Conservation (phyloP, 208 protist species). For the Leishmania mexicana region DNA sequence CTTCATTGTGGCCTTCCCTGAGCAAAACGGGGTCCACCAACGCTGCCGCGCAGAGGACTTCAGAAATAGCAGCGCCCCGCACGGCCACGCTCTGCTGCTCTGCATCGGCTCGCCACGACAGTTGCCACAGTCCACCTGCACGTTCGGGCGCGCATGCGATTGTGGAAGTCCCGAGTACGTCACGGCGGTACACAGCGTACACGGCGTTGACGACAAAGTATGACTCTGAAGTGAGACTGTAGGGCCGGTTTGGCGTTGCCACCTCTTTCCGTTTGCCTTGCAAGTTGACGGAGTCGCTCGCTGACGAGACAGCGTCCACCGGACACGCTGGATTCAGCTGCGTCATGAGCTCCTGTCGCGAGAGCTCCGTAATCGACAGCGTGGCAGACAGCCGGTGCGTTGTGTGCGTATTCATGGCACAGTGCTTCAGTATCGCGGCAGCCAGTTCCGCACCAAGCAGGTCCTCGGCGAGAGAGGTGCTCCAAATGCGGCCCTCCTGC, state of each 20-base stretch:
- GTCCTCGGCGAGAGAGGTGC: conserved; percentile 70
- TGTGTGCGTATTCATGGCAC: neutral
- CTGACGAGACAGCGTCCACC: conserved; percentile 6
- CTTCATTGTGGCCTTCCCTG: neutral
- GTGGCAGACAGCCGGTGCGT: conserved; percentile 16
- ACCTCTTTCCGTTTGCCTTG: neutral
- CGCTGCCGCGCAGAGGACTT: neutral
- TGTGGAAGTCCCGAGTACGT: neutral
- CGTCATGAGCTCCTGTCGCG: conserved; percentile 16
- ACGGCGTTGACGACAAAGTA: conserved; percentile 31
- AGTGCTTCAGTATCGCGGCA: conserved; percentile 49
- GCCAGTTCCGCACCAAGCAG: conserved; percentile 66
- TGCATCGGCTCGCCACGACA: conserved; percentile 11
- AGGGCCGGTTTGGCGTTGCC: neutral
- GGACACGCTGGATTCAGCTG: conserved; percentile 14
- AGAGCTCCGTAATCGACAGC: conserved; percentile 17
- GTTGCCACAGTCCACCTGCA: conserved; percentile 22
- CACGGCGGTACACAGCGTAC: conserved; percentile 29
- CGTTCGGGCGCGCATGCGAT: neutral
- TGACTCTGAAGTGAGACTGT: conserved; percentile 14
- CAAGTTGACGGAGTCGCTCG: neutral
- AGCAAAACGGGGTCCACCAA: neutral
- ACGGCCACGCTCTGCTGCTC: neutral
- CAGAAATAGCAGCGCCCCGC: neutral
- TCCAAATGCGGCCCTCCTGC: conserved; percentile 62